Percentiles rank a stretch among this genome's conserved stretches.
Evolutionary conservation across 75 land plant genomes (phyloP).

Genomic region (Selaginella moellendorffii): DNA sequence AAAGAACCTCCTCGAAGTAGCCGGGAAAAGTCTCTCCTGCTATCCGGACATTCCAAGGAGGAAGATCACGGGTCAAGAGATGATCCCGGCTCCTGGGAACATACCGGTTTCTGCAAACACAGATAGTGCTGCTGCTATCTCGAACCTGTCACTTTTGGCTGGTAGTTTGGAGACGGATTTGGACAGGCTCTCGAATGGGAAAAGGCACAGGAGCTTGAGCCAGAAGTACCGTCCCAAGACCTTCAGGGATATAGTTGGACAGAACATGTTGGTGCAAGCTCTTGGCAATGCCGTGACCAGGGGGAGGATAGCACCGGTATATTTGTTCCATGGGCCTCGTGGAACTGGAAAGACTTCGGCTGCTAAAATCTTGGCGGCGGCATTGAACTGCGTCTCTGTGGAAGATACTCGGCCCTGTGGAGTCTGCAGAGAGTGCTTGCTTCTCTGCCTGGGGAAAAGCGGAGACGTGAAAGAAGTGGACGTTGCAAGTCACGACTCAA

Average conservation of each 20-base stretch:
- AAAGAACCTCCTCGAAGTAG: background rate
- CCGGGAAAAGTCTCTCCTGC: background rate
- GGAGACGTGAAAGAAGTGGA: too few relatives aligned
- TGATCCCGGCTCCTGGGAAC: background rate
- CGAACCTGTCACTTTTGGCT: too few relatives aligned
- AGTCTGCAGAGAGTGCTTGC: too few relatives aligned
- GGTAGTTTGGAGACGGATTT: background rate
- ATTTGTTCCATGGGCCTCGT: slow-evolving; percentile 44
- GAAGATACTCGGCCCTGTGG: too few relatives aligned
- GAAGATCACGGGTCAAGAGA: background rate
- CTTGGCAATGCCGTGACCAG: slow-evolving; percentile 46
- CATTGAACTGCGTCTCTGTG: too few relatives aligned
- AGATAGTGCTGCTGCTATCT: too few relatives aligned
- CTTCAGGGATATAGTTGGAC: slow-evolving; percentile 67
- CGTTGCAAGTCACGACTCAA: background rate
- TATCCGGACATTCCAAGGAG: background rate
- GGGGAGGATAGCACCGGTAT: slow-evolving; percentile 79
- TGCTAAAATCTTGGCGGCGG: slow-evolving; percentile 38
- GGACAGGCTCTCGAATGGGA: slow-evolving; percentile 45
- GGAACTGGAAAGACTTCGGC: slow-evolving; percentile 27
- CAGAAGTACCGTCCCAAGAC: too few relatives aligned
- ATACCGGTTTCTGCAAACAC: too few relatives aligned
- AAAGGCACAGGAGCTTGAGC: slow-evolving; percentile 61
- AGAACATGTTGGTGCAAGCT: slow-evolving; percentile 66
- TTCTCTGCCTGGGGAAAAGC: too few relatives aligned